Conservation (phyloP, 495 filamentous ascomycete genomes). For the Amniculicola lignicola region DNA sequence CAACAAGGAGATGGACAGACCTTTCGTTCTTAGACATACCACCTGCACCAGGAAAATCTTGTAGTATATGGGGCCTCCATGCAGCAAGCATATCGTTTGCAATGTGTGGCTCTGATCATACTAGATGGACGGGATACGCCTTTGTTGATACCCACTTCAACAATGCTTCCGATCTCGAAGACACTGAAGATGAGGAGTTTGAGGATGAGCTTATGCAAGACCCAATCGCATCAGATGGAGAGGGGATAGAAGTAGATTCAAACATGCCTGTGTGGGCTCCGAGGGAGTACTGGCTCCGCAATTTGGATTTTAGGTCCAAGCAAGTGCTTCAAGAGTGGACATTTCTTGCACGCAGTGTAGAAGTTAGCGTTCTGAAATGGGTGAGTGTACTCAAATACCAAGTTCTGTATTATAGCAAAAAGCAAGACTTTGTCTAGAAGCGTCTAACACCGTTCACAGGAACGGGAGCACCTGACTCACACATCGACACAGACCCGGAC, state of each 20-base stretch:
- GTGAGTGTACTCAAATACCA: too few relatives aligned
- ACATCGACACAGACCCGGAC: neutral
- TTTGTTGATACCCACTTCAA: conserved; percentile 10
- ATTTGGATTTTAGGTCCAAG: neutral
- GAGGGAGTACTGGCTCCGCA: conserved; percentile 10
- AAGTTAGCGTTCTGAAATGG: neutral
- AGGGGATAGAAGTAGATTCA: neutral
- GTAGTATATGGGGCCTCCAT: neutral
- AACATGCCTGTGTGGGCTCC: conserved; percentile 12
- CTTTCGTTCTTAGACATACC: neutral
- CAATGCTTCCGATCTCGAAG: conserved; percentile 1
- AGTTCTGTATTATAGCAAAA: neutral
- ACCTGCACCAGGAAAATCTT: neutral
- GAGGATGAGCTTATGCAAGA: neutral
- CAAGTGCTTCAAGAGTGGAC: conserved; percentile 6
- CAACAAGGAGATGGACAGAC: conserved; percentile 1
- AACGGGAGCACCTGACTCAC: neutral
- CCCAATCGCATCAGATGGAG: neutral
- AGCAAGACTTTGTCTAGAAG: neutral
- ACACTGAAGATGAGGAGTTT: neutral
- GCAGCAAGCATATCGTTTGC: conserved; percentile 6
- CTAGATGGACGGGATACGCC: conserved; percentile 8
- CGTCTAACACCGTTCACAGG: neutral
- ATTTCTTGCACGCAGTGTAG: neutral
- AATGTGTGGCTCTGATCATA: conserved; percentile 13